These are phyloP conservation scores for Yamadazyma atlantica DNA, from an alignment of 1,139 yeast species.

Conservation along the genomic window DNA sequence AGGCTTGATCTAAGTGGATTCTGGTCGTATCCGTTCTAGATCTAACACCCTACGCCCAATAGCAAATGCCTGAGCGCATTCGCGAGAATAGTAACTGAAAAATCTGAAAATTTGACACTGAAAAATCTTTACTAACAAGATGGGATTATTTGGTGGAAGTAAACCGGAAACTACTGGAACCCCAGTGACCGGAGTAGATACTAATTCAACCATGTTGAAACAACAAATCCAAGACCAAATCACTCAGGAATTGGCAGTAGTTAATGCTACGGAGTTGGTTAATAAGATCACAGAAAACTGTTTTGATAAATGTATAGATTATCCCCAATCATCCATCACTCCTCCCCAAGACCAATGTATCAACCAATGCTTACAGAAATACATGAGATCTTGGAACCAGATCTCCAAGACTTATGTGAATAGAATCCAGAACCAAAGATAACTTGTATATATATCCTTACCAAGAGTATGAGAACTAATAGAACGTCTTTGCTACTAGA, in stretches of 20 bases:
- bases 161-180: background rate
- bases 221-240: conserved; percentile 70
- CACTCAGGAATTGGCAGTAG: conserved; percentile 80
- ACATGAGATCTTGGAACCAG: conserved; percentile 89
- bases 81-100: too few relatives aligned
- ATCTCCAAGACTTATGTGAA: conserved; percentile 73
- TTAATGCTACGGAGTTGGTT: conserved; percentile 85
- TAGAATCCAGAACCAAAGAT: conserved; percentile 52
- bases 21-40: too few relatives aligned
- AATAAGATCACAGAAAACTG: conserved; percentile 88
- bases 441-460: conserved; percentile 1
- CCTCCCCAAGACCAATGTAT: conserved; percentile 51
- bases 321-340: conserved; percentile 45
- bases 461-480: too few relatives aligned
- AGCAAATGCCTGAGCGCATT: too few relatives aligned
- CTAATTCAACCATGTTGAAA: conserved; percentile 25
- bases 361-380: conserved; percentile 77
- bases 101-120: too few relatives aligned
- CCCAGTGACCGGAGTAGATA: background rate
- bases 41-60: too few relatives aligned
- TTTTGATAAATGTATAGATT: conserved; percentile 69
- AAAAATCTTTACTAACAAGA: conserved; percentile 1
- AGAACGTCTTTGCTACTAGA: too few relatives aligned
- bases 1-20: too few relatives aligned
- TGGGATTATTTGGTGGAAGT: conserved; percentile 8